phyloP scores from a whole-genome alignment of 164 flowering plant species.

The Santalum album region DNA sequence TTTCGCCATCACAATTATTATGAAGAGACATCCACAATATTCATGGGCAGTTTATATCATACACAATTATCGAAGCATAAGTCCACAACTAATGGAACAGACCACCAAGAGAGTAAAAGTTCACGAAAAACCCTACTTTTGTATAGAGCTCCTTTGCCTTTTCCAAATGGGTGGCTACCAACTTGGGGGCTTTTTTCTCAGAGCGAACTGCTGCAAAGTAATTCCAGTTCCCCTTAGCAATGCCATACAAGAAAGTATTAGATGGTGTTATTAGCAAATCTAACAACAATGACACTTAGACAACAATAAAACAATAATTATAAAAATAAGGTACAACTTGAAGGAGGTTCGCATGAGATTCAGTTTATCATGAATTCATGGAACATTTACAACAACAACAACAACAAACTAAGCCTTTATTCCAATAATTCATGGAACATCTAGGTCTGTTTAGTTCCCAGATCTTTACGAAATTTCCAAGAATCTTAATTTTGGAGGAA shows the following conservation, averaged over 20 bases:
- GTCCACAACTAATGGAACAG: not conserved
- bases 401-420: too few relatives aligned
- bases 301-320: not conserved
- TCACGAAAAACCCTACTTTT: constrained; percentile 33
- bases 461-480: too few relatives aligned
- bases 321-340: not conserved
- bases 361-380: too few relatives aligned
- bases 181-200: constrained; percentile 85
- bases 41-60: too few relatives aligned
- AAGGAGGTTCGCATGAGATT: too few relatives aligned
- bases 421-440: too few relatives aligned
- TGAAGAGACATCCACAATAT: too few relatives aligned
- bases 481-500: too few relatives aligned
- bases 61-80: too few relatives aligned
- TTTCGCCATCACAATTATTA: too few relatives aligned
- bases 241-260: constrained; percentile 6
- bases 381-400: too few relatives aligned
- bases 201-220: constrained; percentile 90
- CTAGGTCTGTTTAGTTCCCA: too few relatives aligned
- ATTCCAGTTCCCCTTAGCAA: constrained; percentile 91
- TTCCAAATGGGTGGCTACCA: constrained; percentile 95
- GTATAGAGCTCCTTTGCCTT: constrained; percentile 92
- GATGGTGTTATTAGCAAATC: not conserved
- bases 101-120: not conserved
- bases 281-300: not conserved